Evolutionary conservation across 176 grass and related monocot genomes (phyloP), one percentile per base, ranked within the genome.

Genomic region (Bromus sterilis): DNA sequence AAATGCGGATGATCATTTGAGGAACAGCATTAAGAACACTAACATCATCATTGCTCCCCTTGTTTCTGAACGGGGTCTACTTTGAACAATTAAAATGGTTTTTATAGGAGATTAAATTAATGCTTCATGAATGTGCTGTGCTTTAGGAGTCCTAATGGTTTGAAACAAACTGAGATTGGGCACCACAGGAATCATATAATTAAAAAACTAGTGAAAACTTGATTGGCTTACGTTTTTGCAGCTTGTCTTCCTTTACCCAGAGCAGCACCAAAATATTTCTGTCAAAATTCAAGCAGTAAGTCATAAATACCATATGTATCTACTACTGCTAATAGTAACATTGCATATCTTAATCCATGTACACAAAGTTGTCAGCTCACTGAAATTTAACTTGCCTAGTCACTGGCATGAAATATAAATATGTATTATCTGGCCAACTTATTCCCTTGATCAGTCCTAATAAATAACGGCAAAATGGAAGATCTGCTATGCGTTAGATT

Each of bases 251-350:
- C 93, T 73, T 92, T 92, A 49, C 93, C 93, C 31, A 95, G 78
- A 56, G 93, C 89, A 89, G 93, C 82, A 56, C 93, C 93, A 71
- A 90, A 92, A 79, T 95, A 95, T 79, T 90, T 95, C 93, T 95
- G 63, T 29, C 49, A 80, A 75, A 33, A 71, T 53, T 78, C 36
- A 36, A 89, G 76, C 33, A 87, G 60, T 44, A 51, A 79, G 18
- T 48, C 43, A 89, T 73, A 15, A 77, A 83, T 65, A 76, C 13
- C 23, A 43, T 23, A 32, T 60, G 51, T 4, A 72, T 40, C 28
- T 23, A 76, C 4, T 75, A n/a, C 31, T 82, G 11, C 36, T 23
- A 13, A 40, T 55, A 28, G 10, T 0, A 66, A 66, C 12, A 37
- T n/a, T 65, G 58, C 31, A 72, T 3, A 24, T 48, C 31, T 9